Percentiles rank a stretch among this genome's conserved stretches.
phyloP scores from a whole-genome alignment of 83 land plant genomes.

The Diphasiastrum complanatum region DNA sequence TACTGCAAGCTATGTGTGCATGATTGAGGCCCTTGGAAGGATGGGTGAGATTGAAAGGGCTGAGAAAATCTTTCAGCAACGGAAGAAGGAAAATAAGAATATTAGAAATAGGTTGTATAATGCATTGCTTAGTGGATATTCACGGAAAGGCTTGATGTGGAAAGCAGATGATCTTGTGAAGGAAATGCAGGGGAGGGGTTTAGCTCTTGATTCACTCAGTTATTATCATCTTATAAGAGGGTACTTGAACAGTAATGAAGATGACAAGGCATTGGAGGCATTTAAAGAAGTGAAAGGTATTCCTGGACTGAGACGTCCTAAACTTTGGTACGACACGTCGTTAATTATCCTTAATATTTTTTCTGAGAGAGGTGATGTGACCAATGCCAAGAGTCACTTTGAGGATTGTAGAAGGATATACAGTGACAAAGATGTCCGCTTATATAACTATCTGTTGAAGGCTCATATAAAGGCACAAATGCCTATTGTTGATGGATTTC shows the following conservation, averaged over 20 bases:
- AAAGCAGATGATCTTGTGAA: conserved; percentile 19
- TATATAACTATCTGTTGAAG: conserved; percentile 20
- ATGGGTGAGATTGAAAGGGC: conserved; percentile 25
- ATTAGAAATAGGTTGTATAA: conserved; percentile 15
- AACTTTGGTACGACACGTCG: conserved; percentile 23
- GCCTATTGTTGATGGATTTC: conserved; percentile 21
- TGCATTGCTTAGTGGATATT: conserved; percentile 25
- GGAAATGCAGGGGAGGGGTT: conserved; percentile 5
- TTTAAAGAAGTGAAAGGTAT: conserved; percentile 15
- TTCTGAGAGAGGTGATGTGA: conserved; percentile 24
- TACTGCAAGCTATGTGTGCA: conserved; percentile 9
- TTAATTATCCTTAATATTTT: conserved; percentile 9
- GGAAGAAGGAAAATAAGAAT: conserved; percentile 1
- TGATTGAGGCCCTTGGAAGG: conserved; percentile 24
- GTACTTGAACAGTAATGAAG: conserved; percentile 7
- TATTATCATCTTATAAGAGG: conserved; percentile 23
- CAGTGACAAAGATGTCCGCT: background rate
- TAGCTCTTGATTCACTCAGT: conserved; percentile 17
- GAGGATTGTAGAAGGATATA: background rate
- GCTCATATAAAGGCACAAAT: conserved; percentile 24
- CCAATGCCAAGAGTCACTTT: conserved; percentile 18
- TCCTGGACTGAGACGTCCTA: conserved; percentile 9
- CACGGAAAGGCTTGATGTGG: conserved; percentile 13
- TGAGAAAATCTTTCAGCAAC: conserved; percentile 15
- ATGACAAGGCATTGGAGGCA: conserved; percentile 23